phyloP scores from a whole-genome alignment of 768 basidiomycete species.

The Suillus sp. region DNA sequence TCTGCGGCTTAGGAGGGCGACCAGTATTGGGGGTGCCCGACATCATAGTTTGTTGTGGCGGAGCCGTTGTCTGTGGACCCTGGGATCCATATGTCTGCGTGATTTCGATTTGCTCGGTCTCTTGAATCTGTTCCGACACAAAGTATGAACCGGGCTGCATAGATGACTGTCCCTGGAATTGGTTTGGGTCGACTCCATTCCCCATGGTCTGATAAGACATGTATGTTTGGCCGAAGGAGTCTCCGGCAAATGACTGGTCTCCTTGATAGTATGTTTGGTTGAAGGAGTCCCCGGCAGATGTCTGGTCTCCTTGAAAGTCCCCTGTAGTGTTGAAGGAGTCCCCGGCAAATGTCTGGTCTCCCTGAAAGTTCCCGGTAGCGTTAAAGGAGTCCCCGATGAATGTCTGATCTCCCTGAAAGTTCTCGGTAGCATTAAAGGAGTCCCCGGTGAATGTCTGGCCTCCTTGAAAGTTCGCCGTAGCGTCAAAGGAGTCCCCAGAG shows the following conservation, averaged over 20 bases:
- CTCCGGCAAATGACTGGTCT: neutral
- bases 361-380: neutral
- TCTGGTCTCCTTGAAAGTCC: neutral
- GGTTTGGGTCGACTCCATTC: neutral
- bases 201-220: neutral
- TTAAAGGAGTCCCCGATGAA: neutral
- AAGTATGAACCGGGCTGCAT: neutral
- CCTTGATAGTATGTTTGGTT: neutral
- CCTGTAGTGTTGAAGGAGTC: too few relatives aligned
- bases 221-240: neutral
- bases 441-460: neutral
- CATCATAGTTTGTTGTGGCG: neutral
- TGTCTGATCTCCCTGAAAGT: neutral
- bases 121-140: neutral
- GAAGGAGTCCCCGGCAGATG: neutral
- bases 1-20: neutral
- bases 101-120: neutral
- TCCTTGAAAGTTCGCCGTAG: neutral
- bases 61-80: neutral
- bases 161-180: neutral
- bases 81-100: neutral
- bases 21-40: neutral
- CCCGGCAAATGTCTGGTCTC: neutral
- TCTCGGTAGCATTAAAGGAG: neutral
- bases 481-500: neutral